A percentile compares a stretch with the other conserved stretches of the same genome.
Evolutionary conservation across 371 early-diverging fungal species (phyloP).

Genomic region (Mortierella sp.): DNA sequence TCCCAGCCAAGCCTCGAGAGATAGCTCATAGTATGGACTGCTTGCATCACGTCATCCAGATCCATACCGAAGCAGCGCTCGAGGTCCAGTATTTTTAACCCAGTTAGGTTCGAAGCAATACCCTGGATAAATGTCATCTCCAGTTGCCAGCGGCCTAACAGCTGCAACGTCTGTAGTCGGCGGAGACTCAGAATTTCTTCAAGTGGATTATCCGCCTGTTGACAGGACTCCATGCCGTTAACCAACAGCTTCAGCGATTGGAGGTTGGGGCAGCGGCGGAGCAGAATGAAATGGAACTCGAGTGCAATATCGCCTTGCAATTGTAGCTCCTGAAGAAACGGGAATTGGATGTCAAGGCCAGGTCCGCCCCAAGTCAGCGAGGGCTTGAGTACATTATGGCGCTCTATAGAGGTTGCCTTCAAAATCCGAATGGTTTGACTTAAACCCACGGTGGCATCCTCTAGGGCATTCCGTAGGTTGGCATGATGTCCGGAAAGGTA

Average conservation of each 20-base stretch:
- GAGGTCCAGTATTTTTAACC: slow-evolving; percentile 43
- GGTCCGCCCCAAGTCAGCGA: slow-evolving; percentile 37
- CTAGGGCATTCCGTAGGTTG: slow-evolving; percentile 31
- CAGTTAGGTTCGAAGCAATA: slow-evolving; percentile 16
- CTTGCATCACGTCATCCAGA: slow-evolving; percentile 27
- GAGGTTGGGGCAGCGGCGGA: slow-evolving; percentile 37
- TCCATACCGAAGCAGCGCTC: slow-evolving; percentile 31
- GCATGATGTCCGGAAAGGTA: slow-evolving; percentile 36
- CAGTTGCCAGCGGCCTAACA: slow-evolving; percentile 36
- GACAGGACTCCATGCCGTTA: slow-evolving; percentile 44
- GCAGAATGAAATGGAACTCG: slow-evolving; percentile 33
- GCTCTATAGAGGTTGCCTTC: slow-evolving; percentile 37
- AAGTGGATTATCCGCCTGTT: slow-evolving; percentile 21
- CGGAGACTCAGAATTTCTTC: slow-evolving; percentile 25
- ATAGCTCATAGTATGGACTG: slow-evolving; percentile 21
- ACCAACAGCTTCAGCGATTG: slow-evolving; percentile 25
- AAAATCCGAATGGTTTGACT: slow-evolving; percentile 25
- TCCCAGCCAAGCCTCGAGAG: slow-evolving; percentile 49
- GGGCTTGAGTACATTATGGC: slow-evolving; percentile 8
- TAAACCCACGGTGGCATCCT: slow-evolving; percentile 30
- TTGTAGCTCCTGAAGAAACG: slow-evolving; percentile 39
- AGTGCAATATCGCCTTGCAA: slow-evolving; percentile 47
- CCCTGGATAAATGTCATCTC: slow-evolving; percentile 13
- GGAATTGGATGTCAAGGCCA: slow-evolving; percentile 13
- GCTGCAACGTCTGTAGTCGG: slow-evolving; percentile 35